Evolutionary conservation across 169 alveolate species (phyloP), one percentile per base, ranked within the genome.

Genomic region (Miamiensis avidus): DNA sequence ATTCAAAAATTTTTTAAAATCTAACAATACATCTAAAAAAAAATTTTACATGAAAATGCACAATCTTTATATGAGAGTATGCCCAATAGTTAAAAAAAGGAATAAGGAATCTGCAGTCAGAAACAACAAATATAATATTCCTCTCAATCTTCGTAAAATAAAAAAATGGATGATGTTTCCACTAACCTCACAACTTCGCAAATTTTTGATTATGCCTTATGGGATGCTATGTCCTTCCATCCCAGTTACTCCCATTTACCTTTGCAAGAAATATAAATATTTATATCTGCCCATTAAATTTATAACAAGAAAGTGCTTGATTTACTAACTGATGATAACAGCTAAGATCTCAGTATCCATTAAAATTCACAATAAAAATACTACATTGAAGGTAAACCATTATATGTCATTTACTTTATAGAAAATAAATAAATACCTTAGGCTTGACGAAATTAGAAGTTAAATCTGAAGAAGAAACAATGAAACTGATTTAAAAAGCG

Each of bases 221-320:
- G n/a, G n/a, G n/a, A n/a, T n/a, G n/a, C n/a, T n/a, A n/a, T n/a
- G n/a, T 29, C 29, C 25, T 28, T 11, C 11, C 31, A 74, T 16
- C 29, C 31, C 4, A 26, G 4, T n/a, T 74, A 28, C 25, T n/a
- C 6, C 25, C 29, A 74, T 26, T 82, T 31, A 31, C 28, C 33
- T 31, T 82, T 82, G 32, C 64, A 69, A 16, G 78, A 65, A 1
- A 30, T 82, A 32, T 31, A 82, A 27, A 65, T 69, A 32, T 32
- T 72, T 31, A 31, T 82, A 31, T 69, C 69, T 69, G 32, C 81
- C 6, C 33, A 69, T 1, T 74, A 82, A 73, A 82, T 82, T 29
- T 82, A 82, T 32, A 82, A 82, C 64, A 69, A 32, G 31, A 78
- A 82, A 31, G 65, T 82, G 4, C 69, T 69, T 30, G 86, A 82